These are phyloP conservation scores for Excoecaria agallocha DNA, from an alignment of 345 rosid genomes.

Conservation along the genomic window DNA sequence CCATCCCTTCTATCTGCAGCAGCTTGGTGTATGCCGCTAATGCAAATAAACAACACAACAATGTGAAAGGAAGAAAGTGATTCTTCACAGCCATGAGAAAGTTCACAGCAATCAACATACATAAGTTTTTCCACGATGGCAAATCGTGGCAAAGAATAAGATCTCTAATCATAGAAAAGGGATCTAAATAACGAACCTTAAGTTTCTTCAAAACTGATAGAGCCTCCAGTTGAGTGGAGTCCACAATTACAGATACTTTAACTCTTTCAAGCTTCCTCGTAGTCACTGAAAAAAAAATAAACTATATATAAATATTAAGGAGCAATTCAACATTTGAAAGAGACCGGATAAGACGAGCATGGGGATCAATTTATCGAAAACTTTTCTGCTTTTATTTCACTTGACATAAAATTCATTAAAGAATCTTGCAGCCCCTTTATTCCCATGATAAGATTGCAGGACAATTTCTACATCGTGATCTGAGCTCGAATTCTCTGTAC, in stretches of 20 bases:
- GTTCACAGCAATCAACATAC: background rate
- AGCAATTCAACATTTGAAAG: background rate
- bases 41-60: background rate
- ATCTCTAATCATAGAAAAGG: background rate
- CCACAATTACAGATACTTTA: conserved; percentile 41
- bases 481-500: background rate
- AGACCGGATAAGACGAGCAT: background rate
- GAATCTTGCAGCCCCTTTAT: background rate
- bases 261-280: conserved; percentile 24
- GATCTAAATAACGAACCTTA: conserved; percentile 46
- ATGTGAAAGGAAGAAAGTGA: background rate
- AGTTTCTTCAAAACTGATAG: conserved; percentile 60
- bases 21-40: background rate
- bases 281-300: background rate
- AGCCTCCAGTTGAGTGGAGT: conserved; percentile 77
- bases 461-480: background rate
- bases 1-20: conserved; percentile 1
- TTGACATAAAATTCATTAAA: background rate
- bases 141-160: background rate
- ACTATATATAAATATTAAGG: background rate
- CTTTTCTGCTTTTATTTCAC: background rate
- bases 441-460: background rate
- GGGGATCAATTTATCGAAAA: background rate
- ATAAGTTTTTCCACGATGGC: background rate
- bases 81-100: conserved; percentile 9